Evolutionary conservation across 306 rosid genomes (phyloP), one percentile per base, ranked within the genome.

Genomic region (Ormosia emarginata): DNA sequence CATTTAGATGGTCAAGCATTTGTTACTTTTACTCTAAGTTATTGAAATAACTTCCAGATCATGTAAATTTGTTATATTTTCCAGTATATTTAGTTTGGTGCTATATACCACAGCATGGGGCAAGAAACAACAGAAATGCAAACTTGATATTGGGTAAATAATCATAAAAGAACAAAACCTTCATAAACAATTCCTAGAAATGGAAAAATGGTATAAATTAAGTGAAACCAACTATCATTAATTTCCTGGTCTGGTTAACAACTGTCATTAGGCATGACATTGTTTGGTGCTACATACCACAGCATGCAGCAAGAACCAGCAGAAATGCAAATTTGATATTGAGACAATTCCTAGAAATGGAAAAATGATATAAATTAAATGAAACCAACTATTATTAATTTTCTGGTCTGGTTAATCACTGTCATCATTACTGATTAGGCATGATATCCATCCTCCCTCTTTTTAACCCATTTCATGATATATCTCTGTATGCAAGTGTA

Each of bases 71-170:
- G 59, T 36, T 34, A 49, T 32, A 74, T 17, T 79, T 37, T 39
- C 66, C 3, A 58, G 59, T 59, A 44, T 18, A 49, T 37, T 44
- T 32, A 14, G 24, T 36, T 14, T 52, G 15, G 47, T 13, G 1
- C 63, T 17, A 72, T 65, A 11, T 34, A 32, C 46, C 43, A 33
- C 32, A 53, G 34, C 83, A 71, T 13, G 33, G 15, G 13, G 9
- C 24, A 80, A 81, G 41, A 76, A 53, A 58, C 62, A 61, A 71
- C 58, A 39, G 3, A 65, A 64, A 77, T 43, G 75, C 56, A 18
- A 40, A 44, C 52, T 46, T 67, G 57, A 67, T 5, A 36, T 8
- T 30, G 11, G 40, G 49, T n/a, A 75, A 41, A 75, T 32, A 8
- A 74, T 74, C 18, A 66, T 57, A 30, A 15, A 11, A 12, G 68